Base-by-base conservation (phyloP, 2,329 filamentous ascomycete genomes). In the Aspergillus oerlinghausenensis region DNA sequence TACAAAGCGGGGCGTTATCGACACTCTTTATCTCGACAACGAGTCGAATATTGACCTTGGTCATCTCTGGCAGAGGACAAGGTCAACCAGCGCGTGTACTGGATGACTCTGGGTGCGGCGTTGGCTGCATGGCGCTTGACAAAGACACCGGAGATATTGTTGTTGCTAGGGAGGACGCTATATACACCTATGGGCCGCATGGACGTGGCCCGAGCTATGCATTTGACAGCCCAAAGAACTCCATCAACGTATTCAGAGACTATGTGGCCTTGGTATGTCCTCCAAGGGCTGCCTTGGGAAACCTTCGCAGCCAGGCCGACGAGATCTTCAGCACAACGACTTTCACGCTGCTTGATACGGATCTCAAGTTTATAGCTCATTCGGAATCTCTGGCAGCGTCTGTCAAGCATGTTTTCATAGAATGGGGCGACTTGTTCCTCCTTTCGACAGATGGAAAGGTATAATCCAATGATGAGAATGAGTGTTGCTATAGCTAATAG, bases 101-200 rank as follows among this genome's bases (percentile, higher is more conserved):
- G 19, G 94, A 97, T 70, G 92, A 97, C 68, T 82, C 84, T 19
- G 94, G 94, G 1, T 97, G 93, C 68, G 92, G 85, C 10, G 85
- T 96, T n/a, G 92, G 92, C 1, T 99, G 95, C 73, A 96, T 99
- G 90, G 89, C 91, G 0, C 81, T 93, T 11, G 91, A 97, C 71
- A 85, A 83, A 59, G 82, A 84, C 60, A 89, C 86, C 0, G 90
- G 89, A 4, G 90, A 97, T 62, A 87, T 99, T 21, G 84, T 99
- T 3, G 88, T 99, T n/a, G 94, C 88, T 1, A 82, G 94, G 59
- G 91, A 97, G 64, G 95, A 99, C 81, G 94, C 93, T 7, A 88
- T 99, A 54, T 97, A 97, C 75, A 92, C 90, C 57, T 99, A 97
- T 74, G 89, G 88, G 0, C 77, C 88, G 0, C 89, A 94, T 57